Conservation (phyloP, 2,329 filamentous ascomycete genomes). For the Xylariaceae sp. region DNA sequence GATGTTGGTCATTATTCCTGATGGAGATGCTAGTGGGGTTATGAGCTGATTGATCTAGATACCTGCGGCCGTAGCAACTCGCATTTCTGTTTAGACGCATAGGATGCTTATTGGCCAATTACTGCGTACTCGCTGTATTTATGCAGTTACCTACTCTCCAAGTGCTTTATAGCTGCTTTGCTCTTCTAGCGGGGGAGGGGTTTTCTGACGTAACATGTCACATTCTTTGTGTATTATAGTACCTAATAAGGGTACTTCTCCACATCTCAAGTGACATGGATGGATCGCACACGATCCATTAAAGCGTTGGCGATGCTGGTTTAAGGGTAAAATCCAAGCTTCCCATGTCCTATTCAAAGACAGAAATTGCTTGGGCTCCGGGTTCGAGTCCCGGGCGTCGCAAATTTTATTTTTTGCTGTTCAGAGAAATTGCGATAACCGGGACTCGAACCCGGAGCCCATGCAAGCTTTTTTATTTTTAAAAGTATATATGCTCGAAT, state of each 20-base stretch:
- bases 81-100: too few species aligned
- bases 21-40: conserved; percentile 7
- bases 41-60: too few species aligned
- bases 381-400: conserved; percentile 46
- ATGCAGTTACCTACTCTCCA: too few species aligned
- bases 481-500: too few species aligned
- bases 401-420: conserved; percentile 27
- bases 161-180: too few species aligned
- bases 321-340: conserved; percentile 47
- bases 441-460: too few species aligned
- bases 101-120: too few species aligned
- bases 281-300: conserved; percentile 14
- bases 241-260: background rate
- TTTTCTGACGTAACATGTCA: background rate
- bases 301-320: conserved; percentile 39
- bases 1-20: background rate
- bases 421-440: too few species aligned
- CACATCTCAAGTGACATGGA: conserved; percentile 3
- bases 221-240: background rate
- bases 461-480: too few species aligned
- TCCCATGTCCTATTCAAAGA: conserved; percentile 36
- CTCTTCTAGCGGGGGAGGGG: too few species aligned
- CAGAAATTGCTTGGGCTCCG: conserved; percentile 37
- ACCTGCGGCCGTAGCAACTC: too few species aligned
- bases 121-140: too few species aligned